Base-by-base conservation (phyloP, 2,329 filamentous ascomycete genomes). In the Achaetomium macrosporum region DNA sequence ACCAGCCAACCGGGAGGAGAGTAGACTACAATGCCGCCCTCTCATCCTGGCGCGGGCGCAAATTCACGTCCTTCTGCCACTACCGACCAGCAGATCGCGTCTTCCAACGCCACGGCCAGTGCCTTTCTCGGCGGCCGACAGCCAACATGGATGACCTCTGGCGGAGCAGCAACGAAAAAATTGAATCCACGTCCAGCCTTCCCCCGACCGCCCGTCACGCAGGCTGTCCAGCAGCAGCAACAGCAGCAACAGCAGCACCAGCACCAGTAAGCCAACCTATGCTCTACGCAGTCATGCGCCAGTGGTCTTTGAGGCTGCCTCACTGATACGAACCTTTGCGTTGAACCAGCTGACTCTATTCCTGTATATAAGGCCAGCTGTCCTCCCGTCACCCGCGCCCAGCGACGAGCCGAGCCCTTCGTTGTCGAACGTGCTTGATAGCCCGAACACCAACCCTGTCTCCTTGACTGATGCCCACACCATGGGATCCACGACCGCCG, bases 311-410 rank as follows among this genome's bases (percentile, higher is more conserved):
- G 6, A 19, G 13, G 5, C 31, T 39, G 17, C 15, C 31, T 20
- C 37, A n/a, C 30, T 19, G 33, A 33, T 42, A 30, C n/a, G 17
- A 7, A 6, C 33, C 20, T 25, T 17, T 25, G 42, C 41, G 36
- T 15, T 20, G 33, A 42, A 42, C 17, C 5, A n/a, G 50, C 50
- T 56, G 19, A 54, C 48, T 25, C n/a, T 10, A 20, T 30, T 20
- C 12, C 17, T 10, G 15, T 19, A 56, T 44, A 41, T 42, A 19
- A 44, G 47, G 8, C 59, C 51, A n/a, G 47, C 35, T 20, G 70
- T 78, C 17, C 73, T 85, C 46, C 80, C 82, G 7, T 85, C 84
- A 13, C 82, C 84, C 31, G 76, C 82, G 12, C 76, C 79, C 11
- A 86, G 81, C 63, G 79, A 85, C 58, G 81, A 84, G 56, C 71